phyloP scores from a whole-genome alignment of 495 filamentous ascomycete species.

The Astrothelium subdiscretum region DNA sequence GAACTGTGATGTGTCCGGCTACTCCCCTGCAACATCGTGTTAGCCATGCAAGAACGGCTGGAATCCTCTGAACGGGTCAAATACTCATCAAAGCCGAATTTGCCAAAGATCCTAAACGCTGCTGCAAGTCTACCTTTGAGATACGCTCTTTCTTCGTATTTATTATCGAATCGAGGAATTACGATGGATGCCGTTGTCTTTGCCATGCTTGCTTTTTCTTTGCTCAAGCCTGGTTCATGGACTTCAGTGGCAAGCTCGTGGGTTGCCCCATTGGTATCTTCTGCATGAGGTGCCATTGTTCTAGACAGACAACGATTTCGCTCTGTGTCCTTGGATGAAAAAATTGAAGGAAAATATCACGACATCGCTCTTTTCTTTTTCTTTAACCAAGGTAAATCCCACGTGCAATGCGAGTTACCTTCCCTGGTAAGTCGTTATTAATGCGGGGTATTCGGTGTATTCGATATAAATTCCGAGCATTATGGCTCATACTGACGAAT shows the following conservation, averaged over 20 bases:
- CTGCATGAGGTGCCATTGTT: constrained; percentile 1
- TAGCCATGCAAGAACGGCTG: not conserved
- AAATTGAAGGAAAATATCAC: too few species aligned
- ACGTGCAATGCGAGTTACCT: too few species aligned
- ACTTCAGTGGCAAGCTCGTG: not conserved
- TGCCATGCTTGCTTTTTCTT: not conserved
- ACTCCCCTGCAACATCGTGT: constrained; percentile 14
- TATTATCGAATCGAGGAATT: constrained; percentile 38
- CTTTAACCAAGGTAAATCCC: too few species aligned
- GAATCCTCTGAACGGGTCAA: constrained; percentile 17
- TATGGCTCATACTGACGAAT: too few species aligned
- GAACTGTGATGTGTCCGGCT: constrained; percentile 31
- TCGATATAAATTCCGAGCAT: too few species aligned
- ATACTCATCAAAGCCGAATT: constrained; percentile 51
- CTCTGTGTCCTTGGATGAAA: too few species aligned
- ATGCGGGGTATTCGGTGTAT: too few species aligned
- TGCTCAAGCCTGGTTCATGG: constrained; percentile 4
- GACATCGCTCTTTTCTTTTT: too few species aligned
- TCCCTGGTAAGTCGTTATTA: too few species aligned
- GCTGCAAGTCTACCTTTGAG: constrained; percentile 54
- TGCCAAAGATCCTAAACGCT: constrained; percentile 60
- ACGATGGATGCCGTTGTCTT: not conserved
- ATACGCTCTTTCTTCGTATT: constrained; percentile 50
- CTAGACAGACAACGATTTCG: too few species aligned
- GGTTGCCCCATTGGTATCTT: constrained; percentile 1